phyloP scores from a whole-genome alignment of 2,329 filamentous ascomycete species.

The Fusarium paranaense region DNA sequence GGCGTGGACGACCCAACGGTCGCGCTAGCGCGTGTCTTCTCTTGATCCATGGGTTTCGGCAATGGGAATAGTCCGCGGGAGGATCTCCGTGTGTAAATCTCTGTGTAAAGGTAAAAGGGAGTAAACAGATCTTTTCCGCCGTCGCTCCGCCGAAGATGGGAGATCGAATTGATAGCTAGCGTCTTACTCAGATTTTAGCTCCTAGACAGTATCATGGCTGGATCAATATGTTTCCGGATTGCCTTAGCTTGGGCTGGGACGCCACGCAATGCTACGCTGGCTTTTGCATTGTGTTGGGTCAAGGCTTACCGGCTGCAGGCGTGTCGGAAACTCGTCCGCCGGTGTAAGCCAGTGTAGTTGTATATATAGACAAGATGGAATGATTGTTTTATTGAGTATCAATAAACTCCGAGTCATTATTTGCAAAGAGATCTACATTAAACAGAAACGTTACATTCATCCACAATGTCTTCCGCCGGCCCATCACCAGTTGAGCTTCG shows the following conservation, averaged over 20 bases:
- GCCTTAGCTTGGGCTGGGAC: background rate
- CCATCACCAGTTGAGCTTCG: background rate
- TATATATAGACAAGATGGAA: background rate
- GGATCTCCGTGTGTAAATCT: background rate
- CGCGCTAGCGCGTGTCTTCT: background rate
- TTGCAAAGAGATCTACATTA: background rate
- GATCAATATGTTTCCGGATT: background rate
- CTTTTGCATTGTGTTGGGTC: background rate
- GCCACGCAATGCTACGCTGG: background rate
- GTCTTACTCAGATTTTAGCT: background rate
- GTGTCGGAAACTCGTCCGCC: background rate
- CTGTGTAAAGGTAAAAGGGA: background rate
- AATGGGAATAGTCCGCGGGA: background rate
- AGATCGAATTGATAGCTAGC: background rate
- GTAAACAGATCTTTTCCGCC: background rate
- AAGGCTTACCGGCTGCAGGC: background rate
- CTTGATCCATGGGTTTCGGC: background rate
- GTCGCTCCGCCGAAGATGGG: background rate
- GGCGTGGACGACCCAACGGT: background rate
- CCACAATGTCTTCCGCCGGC: background rate
- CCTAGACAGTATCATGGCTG: background rate
- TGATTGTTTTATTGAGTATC: background rate
- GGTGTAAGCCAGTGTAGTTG: background rate
- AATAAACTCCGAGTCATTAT: background rate
- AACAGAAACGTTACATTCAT: background rate